Conservation (phyloP, 306 rosid species). For the Cucumis hystrix region DNA sequence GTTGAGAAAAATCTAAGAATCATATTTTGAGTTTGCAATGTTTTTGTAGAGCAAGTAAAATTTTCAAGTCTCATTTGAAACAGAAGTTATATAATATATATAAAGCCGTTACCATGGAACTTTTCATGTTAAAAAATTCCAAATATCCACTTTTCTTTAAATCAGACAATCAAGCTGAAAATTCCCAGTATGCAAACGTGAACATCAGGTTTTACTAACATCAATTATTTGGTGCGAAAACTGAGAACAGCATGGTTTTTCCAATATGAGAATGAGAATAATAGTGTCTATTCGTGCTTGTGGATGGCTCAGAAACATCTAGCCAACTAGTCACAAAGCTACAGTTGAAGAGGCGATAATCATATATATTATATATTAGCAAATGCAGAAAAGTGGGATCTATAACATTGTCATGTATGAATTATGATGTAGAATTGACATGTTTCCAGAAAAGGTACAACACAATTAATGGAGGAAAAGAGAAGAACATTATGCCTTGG, state of each 20-base stretch:
- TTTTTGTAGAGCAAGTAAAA: background rate
- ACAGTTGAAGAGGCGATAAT: background rate
- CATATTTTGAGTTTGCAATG: background rate
- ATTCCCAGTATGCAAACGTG: background rate
- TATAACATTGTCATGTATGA: conserved; percentile 17
- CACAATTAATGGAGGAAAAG: conserved; percentile 5
- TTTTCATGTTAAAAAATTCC: too few relatives aligned
- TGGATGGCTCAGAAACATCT: too few relatives aligned
- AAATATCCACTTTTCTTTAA: background rate
- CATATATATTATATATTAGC: background rate
- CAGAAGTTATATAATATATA: background rate
- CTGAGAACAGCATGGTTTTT: background rate
- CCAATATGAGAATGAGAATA: background rate
- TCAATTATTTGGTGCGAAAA: background rate
- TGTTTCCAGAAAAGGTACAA: conserved; percentile 14
- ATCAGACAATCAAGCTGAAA: background rate
- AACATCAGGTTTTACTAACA: background rate
- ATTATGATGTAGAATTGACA: conserved; percentile 20
- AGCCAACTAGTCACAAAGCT: background rate
- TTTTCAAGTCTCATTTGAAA: background rate
- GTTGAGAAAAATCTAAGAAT: background rate
- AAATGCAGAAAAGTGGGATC: conserved; percentile 11
- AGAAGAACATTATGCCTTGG: conserved; percentile 11
- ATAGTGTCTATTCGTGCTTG: background rate
- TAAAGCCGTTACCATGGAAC: background rate